Evolutionary conservation across 208 protist genomes (phyloP), one percentile per base, ranked within the genome.

Genomic region (Crithidia expoeki): DNA sequence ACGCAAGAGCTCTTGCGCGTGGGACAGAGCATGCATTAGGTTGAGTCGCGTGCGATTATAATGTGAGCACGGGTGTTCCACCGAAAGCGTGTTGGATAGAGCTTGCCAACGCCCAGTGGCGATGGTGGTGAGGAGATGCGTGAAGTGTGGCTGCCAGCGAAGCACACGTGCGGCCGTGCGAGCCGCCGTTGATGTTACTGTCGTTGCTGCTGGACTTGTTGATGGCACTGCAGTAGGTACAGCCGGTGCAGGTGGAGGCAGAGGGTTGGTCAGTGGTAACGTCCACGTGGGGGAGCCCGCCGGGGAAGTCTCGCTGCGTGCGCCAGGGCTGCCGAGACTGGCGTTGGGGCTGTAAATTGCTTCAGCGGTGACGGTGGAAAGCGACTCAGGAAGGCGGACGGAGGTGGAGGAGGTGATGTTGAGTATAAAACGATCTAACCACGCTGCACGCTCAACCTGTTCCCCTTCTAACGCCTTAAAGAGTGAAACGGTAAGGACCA

Each of bases 101-200:
- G 72, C 64, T 49, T 77, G 72, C 72, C 72, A 77, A 16, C 58
- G 72, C 11, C 72, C 72, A 1, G 72, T 77, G 16, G 72, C 72
- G 49, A 77, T 62, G 28, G 72, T 77, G 21, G 72, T 58, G 58
- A 77, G 72, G n/a, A 77, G 72, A 30, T 77, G 49, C 11, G 57
- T 47, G 55, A 77, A 77, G 64, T 72, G 63, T 25, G 64, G 58
- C 47, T 66, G 68, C 72, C 72, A 77, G 11, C 56, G 56, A 10
- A 77, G 50, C 19, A 77, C 64, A 5, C 38, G 72, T 33, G 64
- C 42, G 3, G 72, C 72, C 14, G 50, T 36, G 50, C 56, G 72
- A 3, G 30, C 34, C 2, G 63, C 4, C 40, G 32, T 63, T 38
- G 27, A 55, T 9, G 1, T 40, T 36, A 40, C 47, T 46, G 63